These are phyloP conservation scores for Colletotrichum sp. DNA, from an alignment of 2,329 filamentous ascomycete species.

Conservation along the genomic window DNA sequence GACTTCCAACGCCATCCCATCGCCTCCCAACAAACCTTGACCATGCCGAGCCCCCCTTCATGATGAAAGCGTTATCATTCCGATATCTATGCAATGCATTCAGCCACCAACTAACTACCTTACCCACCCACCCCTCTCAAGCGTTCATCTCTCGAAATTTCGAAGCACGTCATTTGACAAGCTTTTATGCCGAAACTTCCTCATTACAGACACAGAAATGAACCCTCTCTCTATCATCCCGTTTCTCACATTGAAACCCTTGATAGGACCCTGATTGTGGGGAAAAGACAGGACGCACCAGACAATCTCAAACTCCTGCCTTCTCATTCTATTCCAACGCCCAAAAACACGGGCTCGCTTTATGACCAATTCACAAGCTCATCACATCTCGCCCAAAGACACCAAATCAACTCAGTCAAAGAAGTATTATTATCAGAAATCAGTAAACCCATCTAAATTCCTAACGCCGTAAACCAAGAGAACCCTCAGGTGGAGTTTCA, in stretches of 20 bases:
- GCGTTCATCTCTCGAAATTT: neutral
- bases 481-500: too few relatives aligned
- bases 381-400: neutral
- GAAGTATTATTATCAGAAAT: neutral
- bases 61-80: neutral
- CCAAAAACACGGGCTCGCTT: too few relatives aligned
- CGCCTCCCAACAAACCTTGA: neutral
- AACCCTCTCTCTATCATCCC: neutral
- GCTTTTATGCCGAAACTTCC: neutral
- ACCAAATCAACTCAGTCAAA: neutral
- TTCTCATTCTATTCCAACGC: neutral
- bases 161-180: neutral
- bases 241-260: neutral
- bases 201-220: neutral
- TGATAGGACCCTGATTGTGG: neutral
- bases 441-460: neutral
- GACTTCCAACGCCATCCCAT: neutral
- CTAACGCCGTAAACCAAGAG: too few relatives aligned
- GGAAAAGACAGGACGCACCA: accelerated
- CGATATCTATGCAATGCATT: neutral
- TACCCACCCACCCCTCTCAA: neutral
- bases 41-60: neutral
- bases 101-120: neutral
- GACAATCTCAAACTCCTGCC: neutral
- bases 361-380: too few relatives aligned